Conservation (phyloP, 2,329 filamentous ascomycete genomes). For the Decorospora gaudefroyi region DNA sequence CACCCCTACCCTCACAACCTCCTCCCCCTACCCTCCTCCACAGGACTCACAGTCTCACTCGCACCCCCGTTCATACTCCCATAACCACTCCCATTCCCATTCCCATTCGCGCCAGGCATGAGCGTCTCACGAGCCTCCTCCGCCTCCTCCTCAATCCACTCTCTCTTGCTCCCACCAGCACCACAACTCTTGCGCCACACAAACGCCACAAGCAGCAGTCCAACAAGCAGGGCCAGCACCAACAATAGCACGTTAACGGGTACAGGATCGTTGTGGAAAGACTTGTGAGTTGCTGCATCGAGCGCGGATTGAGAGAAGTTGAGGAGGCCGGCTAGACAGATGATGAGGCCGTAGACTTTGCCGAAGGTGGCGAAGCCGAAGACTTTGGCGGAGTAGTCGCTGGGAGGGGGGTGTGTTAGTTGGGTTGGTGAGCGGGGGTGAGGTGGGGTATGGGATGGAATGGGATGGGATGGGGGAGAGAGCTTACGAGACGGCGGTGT, state of each 20-base stretch:
- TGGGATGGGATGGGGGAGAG: not conserved
- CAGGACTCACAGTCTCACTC: slow-evolving; percentile 16
- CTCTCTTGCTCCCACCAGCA: slow-evolving; percentile 48
- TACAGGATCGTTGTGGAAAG: slow-evolving; percentile 72
- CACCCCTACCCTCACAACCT: slow-evolving; percentile 12
- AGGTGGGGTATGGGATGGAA: no score
- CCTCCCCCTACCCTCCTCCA: slow-evolving; percentile 28
- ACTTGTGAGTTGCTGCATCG: slow-evolving; percentile 75
- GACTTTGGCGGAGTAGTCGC: slow-evolving; percentile 85
- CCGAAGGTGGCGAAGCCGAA: slow-evolving; percentile 91
- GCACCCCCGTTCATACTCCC: slow-evolving; percentile 24
- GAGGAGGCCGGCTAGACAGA: slow-evolving; percentile 79
- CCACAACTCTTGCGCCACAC: slow-evolving; percentile 60
- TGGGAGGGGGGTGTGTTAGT: slow-evolving; percentile 26
- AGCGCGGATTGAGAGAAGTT: slow-evolving; percentile 84
- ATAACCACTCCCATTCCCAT: slow-evolving; percentile 24
- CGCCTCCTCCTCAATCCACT: slow-evolving; percentile 45
- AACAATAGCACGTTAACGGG: slow-evolving; percentile 76
- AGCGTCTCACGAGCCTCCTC: slow-evolving; percentile 43
- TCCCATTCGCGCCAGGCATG: slow-evolving; percentile 41
- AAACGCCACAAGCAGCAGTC: slow-evolving; percentile 67
- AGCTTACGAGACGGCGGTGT: slow-evolving; percentile 75
- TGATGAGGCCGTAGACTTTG: slow-evolving; percentile 90
- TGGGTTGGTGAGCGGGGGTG: not conserved
- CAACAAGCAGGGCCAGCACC: slow-evolving; percentile 64